A percentile compares a stretch with the other conserved stretches of the same genome.
Conservation (phyloP, 306 rosid species). For the Astragalus glycyphyllos region DNA sequence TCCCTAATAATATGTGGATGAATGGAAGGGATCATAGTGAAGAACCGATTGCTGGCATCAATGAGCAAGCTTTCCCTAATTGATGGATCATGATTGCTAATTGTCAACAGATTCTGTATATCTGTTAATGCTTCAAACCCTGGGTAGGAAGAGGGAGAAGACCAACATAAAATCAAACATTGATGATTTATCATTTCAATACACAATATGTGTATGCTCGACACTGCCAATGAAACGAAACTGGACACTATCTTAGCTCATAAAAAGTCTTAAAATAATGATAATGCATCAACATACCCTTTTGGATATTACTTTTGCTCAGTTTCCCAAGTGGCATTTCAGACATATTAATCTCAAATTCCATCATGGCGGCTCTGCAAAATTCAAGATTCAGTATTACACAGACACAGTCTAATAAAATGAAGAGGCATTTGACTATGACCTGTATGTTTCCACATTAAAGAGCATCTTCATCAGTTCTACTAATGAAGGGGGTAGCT, state of each 20-base stretch:
- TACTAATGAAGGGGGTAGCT: conserved; percentile 68
- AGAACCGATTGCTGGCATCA: conserved; percentile 97
- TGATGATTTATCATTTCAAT: conserved; percentile 22
- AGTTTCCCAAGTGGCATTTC: conserved; percentile 99
- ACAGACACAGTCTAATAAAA: conserved; percentile 28
- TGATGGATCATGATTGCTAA: conserved; percentile 53
- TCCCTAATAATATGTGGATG: conserved; percentile 91
- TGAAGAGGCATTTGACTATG: conserved; percentile 30
- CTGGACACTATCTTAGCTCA: conserved; percentile 15
- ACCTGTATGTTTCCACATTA: conserved; percentile 98
- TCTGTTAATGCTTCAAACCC: conserved; percentile 98
- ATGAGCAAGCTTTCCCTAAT: conserved; percentile 81
- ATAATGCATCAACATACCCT: conserved; percentile 56
- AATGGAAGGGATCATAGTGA: conserved; percentile 91
- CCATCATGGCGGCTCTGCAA: conserved; percentile 98
- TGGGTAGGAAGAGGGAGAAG: conserved; percentile 46
- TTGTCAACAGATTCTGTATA: conserved; percentile 77
- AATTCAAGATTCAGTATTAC: conserved; percentile 50
- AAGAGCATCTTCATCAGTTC: conserved; percentile 95
- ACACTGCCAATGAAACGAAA: conserved; percentile 31
- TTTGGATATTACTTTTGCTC: conserved; percentile 87
- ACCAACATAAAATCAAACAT: conserved; percentile 31
- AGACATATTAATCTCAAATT: conserved; percentile 94
- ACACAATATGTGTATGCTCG: neutral
- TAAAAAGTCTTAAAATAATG: neutral